Percentiles rank a stretch among this genome's conserved stretches.
Conservation (phyloP, 2,329 filamentous ascomycete genomes). For the Fusarium cicatricum region DNA sequence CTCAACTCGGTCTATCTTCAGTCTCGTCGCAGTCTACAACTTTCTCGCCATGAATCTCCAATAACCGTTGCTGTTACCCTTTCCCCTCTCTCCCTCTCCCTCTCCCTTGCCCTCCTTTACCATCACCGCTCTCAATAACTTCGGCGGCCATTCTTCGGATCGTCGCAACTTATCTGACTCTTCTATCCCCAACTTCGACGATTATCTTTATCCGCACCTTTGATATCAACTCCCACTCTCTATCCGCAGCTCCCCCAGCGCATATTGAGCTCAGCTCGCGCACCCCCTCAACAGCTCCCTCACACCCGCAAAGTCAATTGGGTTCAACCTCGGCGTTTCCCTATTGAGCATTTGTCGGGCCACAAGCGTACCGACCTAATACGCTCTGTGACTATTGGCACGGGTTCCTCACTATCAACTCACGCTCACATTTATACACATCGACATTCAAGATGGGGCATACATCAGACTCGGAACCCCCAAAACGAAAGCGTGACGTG, state of each 20-base stretch:
- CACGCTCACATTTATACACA: conserved; percentile 10
- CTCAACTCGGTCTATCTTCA: conserved; percentile 10
- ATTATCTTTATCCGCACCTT: conserved; percentile 19
- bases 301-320: not conserved
- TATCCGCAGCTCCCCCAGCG: not conserved
- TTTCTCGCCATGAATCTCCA: conserved; percentile 35
- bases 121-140: conserved; percentile 20
- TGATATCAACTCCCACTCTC: conserved; percentile 5
- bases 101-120: not conserved
- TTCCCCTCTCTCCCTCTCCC: not conserved
- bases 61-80: conserved; percentile 27
- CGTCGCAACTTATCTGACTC: conserved; percentile 33
- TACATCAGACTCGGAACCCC: conserved; percentile 51
- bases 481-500: conserved; percentile 59
- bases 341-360: conserved; percentile 1
- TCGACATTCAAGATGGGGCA: conserved; percentile 50
- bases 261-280: not conserved
- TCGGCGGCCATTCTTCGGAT: conserved; percentile 19
- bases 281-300: conserved; percentile 1
- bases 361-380: not conserved
- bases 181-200: conserved; percentile 17
- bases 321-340: conserved; percentile 21
- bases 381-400: not conserved
- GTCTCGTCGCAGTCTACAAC: not conserved
- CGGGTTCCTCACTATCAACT: conserved; percentile 1